Evolutionary conservation across 441 rosid genomes (phyloP), one percentile per base, ranked within the genome.

Genomic region (Jatropha multifida): DNA sequence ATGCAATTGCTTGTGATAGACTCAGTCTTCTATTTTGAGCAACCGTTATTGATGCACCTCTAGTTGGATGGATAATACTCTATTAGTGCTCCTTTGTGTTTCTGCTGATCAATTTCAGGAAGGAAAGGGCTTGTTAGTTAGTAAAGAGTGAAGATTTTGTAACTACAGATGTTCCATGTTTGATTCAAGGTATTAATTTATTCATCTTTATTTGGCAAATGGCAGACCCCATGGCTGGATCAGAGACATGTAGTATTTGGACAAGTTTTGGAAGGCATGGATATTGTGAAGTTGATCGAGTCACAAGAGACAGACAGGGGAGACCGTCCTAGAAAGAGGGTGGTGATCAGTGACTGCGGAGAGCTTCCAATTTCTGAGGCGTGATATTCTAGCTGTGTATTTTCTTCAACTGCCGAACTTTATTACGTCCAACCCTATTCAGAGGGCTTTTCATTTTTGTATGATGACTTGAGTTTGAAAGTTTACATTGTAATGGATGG

Each of bases 181-280:
- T 56, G 40, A 56, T 44, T 64, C 41, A 56, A 58, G n/a, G 37
- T 9, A 4, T 14, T 69, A 58, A 32, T 32, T 46, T 71, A 40
- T 42, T 17, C 46, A n/a, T 77, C 8, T 71, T 15, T 54, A n/a
- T 77, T 65, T 64, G 77, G 51, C 6, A 78, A 68, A 79, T 83
- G 81, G 72, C 96, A 94, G 99, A 92, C 99, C 2, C 90, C 98
- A 8, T 96, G 99, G 98, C 86, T 94, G 72, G 93, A 94, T 79
- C 88, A 86, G 78, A 88, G 98, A 85, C 98, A 94, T 79, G 99
- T 96, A 41, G 98, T 96, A 72, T 96, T 96, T 7, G 98, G 98
- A 58, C 98, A 94, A 86, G 96, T 96, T 46, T 63, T 94, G 79
- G 98, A 96, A 83, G 99, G 99, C 76, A 89, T 96, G 94, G 97